Percentiles rank a stretch among this genome's conserved stretches.
phyloP scores from a whole-genome alignment of 2,329 filamentous ascomycete species.

The Fusarium protoensiforme region DNA sequence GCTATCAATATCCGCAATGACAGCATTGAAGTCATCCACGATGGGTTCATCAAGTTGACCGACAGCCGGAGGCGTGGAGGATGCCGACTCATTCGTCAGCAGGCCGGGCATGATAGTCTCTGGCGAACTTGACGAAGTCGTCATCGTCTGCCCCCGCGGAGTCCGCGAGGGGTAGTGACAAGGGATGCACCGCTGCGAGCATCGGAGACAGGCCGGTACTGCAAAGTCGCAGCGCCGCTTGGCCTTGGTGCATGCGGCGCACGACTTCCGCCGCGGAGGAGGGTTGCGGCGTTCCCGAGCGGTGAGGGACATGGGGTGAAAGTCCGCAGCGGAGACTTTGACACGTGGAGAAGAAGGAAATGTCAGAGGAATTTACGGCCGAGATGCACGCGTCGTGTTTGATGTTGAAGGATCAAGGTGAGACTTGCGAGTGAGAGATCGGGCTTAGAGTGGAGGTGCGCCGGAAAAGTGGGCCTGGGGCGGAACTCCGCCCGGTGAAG shows the following conservation, averaged over 20 bases:
- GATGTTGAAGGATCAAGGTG: conserved; percentile 1
- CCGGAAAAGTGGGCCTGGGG: conserved; percentile 35
- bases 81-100: conserved; percentile 12
- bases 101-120: conserved; percentile 15
- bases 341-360: background rate
- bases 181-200: conserved; percentile 56
- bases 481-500: conserved; percentile 43
- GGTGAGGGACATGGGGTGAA: conserved; percentile 43
- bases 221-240: conserved; percentile 68
- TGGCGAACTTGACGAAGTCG: background rate
- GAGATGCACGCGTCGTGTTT: background rate
- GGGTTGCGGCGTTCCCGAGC: conserved; percentile 55
- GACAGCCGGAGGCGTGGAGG: background rate
- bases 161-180: conserved; percentile 59
- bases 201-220: conserved; percentile 63
- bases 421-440: background rate
- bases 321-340: background rate
- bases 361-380: background rate
- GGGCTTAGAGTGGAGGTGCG: conserved; percentile 6
- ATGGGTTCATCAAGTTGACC: background rate
- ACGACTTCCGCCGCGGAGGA: conserved; percentile 65
- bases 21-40: conserved; percentile 27
- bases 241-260: conserved; percentile 64
- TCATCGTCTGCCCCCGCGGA: background rate
- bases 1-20: conserved; percentile 28